Base-by-base conservation (phyloP, 441 rosid species). In the Syzygium malaccense region DNA sequence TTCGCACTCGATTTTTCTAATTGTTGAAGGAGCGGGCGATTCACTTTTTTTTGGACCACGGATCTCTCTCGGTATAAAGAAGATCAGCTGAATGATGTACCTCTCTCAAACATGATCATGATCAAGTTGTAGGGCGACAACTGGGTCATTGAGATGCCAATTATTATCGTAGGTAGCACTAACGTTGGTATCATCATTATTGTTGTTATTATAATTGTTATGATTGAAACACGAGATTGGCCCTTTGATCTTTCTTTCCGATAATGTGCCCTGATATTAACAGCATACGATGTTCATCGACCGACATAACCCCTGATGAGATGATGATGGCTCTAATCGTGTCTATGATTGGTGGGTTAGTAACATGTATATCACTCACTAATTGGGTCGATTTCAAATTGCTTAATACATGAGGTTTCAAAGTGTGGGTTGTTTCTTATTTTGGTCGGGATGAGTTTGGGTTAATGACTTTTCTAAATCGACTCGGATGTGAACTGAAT, bases 261-360 rank as follows among this genome's bases (percentile, higher is more conserved):
- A 12, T 11, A 32, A 32, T 68, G 2, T 32, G 48, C 10, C 25
- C 0, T 12, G n/a, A 20, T 25, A 37, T 37, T 33, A 33, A 33
- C 9, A 68, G 0, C 3, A 1, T 68, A 9, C 7, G 10, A 33
- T 0, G 79, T 12, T 2, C 10, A 3, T 55, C 10, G 25, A 55
- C 57, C 4, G 23, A 8, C 57, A 7, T 55, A 6, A 55, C 25
- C 25, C 25, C 25, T 19, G 7, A 19, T 19, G 57, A 2, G 48
- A 45, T 45, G 7, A 18, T 33, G 25, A 68, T 19, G 48, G 2
- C 2, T 33, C 2, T 23, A 8, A 0, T 0, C 0, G 0, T 4
- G 13, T 8, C 3, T 64, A 17, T 30, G 12, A 0, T 30, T 2
- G 3, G 0, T 30, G 12, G 12, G 75, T 64, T 64, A 68, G 0